phyloP scores from a whole-genome alignment of 768 basidiomycete species.

The Auricularia sp. region DNA sequence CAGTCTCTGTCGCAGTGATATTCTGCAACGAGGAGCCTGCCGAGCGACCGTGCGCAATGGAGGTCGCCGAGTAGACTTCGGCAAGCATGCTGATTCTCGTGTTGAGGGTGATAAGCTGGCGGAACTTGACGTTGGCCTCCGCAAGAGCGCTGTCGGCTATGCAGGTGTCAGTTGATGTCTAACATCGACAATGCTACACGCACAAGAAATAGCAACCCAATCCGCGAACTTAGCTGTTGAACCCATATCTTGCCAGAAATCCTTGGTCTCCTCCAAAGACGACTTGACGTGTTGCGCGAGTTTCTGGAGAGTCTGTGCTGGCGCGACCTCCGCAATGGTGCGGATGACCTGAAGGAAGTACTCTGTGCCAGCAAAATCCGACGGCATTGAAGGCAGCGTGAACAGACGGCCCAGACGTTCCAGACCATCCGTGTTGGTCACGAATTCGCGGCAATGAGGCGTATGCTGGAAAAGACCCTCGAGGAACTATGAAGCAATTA shows the following conservation, averaged over 20 bases:
- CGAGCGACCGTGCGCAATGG: conserved; percentile 70
- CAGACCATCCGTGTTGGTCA: conserved; percentile 62
- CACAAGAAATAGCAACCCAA: conserved; percentile 45
- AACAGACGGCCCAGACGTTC: conserved; percentile 66
- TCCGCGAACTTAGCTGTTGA: conserved; percentile 54
- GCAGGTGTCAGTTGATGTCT: neutral
- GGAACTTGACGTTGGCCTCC: conserved; percentile 53
- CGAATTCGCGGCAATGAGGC: conserved; percentile 83
- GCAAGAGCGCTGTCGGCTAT: conserved; percentile 35
- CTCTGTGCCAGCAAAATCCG: conserved; percentile 78
- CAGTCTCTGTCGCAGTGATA: conserved; percentile 52
- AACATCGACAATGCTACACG: conserved; percentile 13
- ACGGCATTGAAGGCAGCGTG: conserved; percentile 76
- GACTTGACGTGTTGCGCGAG: conserved; percentile 59
- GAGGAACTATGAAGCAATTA: conserved; percentile 49
- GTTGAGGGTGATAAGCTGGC: conserved; percentile 62
- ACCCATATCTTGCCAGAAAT: conserved; percentile 53
- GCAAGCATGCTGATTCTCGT: conserved; percentile 74
- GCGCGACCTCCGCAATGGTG: conserved; percentile 80
- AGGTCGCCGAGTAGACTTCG: conserved; percentile 77
- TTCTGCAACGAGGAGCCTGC: conserved; percentile 66
- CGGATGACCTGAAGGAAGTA: conserved; percentile 83
- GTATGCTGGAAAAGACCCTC: conserved; percentile 92
- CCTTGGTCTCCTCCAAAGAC: conserved; percentile 57
- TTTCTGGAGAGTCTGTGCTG: conserved; percentile 60